These are phyloP conservation scores for Talaromyces sp. DNA, from an alignment of 2,329 filamentous ascomycete genomes.

Conservation along the genomic window DNA sequence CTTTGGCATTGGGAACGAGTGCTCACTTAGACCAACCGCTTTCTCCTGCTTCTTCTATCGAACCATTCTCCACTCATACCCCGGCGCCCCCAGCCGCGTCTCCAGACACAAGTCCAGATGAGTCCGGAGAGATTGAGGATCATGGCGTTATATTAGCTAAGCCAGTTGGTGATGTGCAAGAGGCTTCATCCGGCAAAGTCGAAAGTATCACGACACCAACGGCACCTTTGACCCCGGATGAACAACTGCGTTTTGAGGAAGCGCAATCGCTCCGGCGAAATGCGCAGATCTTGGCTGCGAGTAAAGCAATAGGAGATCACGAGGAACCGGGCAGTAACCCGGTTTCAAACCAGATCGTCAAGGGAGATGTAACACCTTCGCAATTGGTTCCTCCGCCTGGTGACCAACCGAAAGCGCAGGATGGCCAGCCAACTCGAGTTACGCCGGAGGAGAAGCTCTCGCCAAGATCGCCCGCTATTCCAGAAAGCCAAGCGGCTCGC, in stretches of 20 bases:
- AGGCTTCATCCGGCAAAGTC: slow-evolving; percentile 27
- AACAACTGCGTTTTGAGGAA: slow-evolving; percentile 58
- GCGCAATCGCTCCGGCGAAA: slow-evolving; percentile 45
- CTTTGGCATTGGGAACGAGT: slow-evolving; percentile 30
- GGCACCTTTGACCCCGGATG: slow-evolving; percentile 55
- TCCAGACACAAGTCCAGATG: slow-evolving; percentile 71
- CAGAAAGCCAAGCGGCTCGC: slow-evolving; percentile 17
- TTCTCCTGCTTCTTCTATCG: slow-evolving; percentile 64
- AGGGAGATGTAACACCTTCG: slow-evolving; percentile 26
- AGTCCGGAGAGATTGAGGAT: slow-evolving; percentile 52
- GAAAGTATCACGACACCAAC: slow-evolving; percentile 29
- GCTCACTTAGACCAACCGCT: slow-evolving; percentile 38
- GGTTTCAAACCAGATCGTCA: slow-evolving; percentile 30
- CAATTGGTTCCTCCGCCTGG: slow-evolving; percentile 12
- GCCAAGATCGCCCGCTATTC: slow-evolving; percentile 20
- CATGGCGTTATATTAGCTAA: slow-evolving; percentile 35
- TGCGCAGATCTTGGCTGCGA: slow-evolving; percentile 24
- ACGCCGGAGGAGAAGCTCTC: slow-evolving; percentile 20
- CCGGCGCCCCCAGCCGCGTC: slow-evolving; percentile 67
- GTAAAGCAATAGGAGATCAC: slow-evolving; percentile 25
- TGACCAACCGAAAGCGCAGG: slow-evolving; percentile 25
- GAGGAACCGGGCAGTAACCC: slow-evolving; percentile 18
- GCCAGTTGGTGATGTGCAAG: slow-evolving; percentile 22
- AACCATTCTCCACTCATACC: slow-evolving; percentile 69
- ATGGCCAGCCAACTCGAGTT: slow-evolving; percentile 19